These are phyloP conservation scores for Talaromyces liani DNA, from an alignment of 495 filamentous ascomycete genomes.

Conservation along the genomic window DNA sequence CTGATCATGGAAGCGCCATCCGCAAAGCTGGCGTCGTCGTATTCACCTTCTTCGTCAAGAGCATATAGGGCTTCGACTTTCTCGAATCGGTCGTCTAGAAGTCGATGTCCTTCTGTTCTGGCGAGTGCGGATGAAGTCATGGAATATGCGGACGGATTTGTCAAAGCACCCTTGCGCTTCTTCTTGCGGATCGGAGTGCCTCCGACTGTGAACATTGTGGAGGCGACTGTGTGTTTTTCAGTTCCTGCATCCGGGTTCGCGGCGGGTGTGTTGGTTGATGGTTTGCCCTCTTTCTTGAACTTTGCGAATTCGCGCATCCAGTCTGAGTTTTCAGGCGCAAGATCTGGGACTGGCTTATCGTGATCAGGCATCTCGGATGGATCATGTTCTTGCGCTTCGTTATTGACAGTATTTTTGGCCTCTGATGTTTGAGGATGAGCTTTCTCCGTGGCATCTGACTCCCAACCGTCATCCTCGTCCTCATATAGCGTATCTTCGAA, in stretches of 20 bases:
- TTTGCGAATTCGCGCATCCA: slow-evolving; percentile 89
- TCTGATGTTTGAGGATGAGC: slow-evolving; percentile 39
- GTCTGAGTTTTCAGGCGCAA: slow-evolving; percentile 49
- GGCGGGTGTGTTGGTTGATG: slow-evolving; percentile 29
- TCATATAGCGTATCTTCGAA: slow-evolving; percentile 54
- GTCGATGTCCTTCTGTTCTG: slow-evolving; percentile 79
- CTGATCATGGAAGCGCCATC: slow-evolving; percentile 46
- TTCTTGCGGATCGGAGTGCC: slow-evolving; percentile 72
- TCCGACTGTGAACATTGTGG: slow-evolving; percentile 61
- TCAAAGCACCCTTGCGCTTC: slow-evolving; percentile 87
- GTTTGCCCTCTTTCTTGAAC: slow-evolving; percentile 71
- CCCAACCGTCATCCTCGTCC: slow-evolving; percentile 78
- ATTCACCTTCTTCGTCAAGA: slow-evolving; percentile 61
- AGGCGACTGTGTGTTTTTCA: slow-evolving; percentile 48
- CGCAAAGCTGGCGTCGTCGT: slow-evolving; percentile 33
- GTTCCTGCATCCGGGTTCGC: slow-evolving; percentile 42
- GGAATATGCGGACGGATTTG: slow-evolving; percentile 84
- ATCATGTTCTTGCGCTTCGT: slow-evolving; percentile 18
- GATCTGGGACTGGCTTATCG: slow-evolving; percentile 29
- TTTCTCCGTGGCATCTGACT: slow-evolving; percentile 88
- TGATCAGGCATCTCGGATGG: slow-evolving; percentile 39
- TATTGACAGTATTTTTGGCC: slow-evolving; percentile 16
- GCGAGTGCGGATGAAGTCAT: slow-evolving; percentile 90
- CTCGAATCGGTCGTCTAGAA: slow-evolving; percentile 87
- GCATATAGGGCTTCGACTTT: slow-evolving; percentile 78